Evolutionary conservation across 345 rosid genomes (phyloP).

Genomic region (Hevea brasiliensis): DNA sequence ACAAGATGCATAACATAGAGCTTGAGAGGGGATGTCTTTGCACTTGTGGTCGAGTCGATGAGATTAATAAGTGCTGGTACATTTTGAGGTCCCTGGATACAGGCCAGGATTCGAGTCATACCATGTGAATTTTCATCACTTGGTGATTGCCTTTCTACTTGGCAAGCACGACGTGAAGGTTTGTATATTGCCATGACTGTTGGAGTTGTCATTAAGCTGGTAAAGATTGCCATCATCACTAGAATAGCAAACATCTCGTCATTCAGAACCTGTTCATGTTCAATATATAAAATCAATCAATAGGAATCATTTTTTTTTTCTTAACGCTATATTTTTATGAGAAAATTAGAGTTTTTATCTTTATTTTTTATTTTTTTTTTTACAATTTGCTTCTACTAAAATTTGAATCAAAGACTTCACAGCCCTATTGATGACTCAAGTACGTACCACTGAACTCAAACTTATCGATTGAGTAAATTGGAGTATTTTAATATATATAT

Average conservation of each 20-base stretch:
- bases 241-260: slow-evolving; percentile 46
- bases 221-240: slow-evolving; percentile 44
- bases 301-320: too few species aligned
- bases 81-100: slow-evolving; percentile 26
- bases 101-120: slow-evolving; percentile 39
- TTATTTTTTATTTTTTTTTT: too few species aligned
- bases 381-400: too few species aligned
- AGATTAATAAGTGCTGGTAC: slow-evolving; percentile 38
- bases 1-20: slow-evolving; percentile 34
- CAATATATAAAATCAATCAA: not conserved
- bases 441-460: too few species aligned
- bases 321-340: too few species aligned
- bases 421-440: too few species aligned
- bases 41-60: slow-evolving; percentile 17
- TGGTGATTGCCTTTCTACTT: not conserved
- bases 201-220: slow-evolving; percentile 47
- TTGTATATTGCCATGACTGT: slow-evolving; percentile 36
- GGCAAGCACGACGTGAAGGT: slow-evolving; percentile 13
- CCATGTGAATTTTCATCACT: not conserved
- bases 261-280: slow-evolving; percentile 34
- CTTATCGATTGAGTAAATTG: too few species aligned
- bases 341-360: too few species aligned
- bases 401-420: too few species aligned
- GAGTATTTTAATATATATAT: too few species aligned
- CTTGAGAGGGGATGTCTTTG: not conserved